Conservation (phyloP, 1,139 yeast genomes). For the Blastobotrys persicus region DNA sequence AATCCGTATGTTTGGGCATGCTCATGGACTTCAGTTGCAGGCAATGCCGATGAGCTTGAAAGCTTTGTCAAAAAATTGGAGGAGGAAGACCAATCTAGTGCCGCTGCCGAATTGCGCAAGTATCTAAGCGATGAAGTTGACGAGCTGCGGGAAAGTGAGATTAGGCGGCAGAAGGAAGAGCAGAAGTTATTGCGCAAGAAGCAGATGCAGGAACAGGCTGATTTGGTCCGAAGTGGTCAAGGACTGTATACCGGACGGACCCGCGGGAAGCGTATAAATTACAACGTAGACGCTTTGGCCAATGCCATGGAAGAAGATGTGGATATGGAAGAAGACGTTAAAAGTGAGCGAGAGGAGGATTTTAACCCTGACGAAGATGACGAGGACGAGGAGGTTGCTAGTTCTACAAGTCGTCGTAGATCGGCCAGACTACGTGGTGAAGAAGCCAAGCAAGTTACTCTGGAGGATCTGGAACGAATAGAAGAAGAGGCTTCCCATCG, state of each 20-base stretch:
- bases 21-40: slow-evolving; percentile 38
- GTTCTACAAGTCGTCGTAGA: slow-evolving; percentile 5
- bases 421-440: slow-evolving; percentile 20
- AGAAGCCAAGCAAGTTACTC: slow-evolving; percentile 2
- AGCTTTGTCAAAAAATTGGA: slow-evolving; percentile 19
- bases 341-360: slow-evolving; percentile 16
- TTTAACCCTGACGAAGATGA: slow-evolving; percentile 14
- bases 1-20: slow-evolving; percentile 33
- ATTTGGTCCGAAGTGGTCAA: slow-evolving; percentile 29
- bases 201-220: slow-evolving; percentile 26
- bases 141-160: slow-evolving; percentile 30
- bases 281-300: slow-evolving; percentile 28
- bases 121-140: slow-evolving; percentile 25
- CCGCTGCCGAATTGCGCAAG: slow-evolving; percentile 22
- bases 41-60: slow-evolving; percentile 29
- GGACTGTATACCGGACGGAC: slow-evolving; percentile 39
- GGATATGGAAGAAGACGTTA: slow-evolving; percentile 7
- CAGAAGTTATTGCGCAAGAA: slow-evolving; percentile 22
- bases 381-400: slow-evolving; percentile 17
- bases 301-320: slow-evolving; percentile 20
- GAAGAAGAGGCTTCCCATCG: slow-evolving; percentile 9
- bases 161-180: slow-evolving; percentile 28
- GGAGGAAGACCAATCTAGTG: slow-evolving; percentile 20
- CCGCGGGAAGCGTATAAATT: slow-evolving; percentile 39
- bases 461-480: slow-evolving; percentile 1